Percentiles rank a stretch among this genome's conserved stretches.
Evolutionary conservation across 2,329 filamentous ascomycete genomes (phyloP).

Genomic region (Hymenoscyphus infarciens): DNA sequence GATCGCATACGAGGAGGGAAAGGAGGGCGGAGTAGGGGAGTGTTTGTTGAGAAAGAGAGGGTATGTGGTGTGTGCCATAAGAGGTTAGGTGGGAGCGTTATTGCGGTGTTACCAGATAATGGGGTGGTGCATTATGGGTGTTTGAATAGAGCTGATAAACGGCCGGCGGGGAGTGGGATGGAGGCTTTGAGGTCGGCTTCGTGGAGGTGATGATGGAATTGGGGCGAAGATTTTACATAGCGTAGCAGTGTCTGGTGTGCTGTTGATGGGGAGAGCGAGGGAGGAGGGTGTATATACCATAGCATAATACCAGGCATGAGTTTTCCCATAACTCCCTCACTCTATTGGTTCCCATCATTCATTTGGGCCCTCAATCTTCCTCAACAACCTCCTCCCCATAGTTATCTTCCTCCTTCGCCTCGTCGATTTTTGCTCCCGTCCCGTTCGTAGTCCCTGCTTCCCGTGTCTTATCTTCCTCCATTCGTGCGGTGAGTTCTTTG

Average conservation of each 20-base stretch:
- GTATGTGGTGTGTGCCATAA: slow-evolving; percentile 94
- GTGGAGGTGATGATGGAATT: slow-evolving; percentile 22
- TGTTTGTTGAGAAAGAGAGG: slow-evolving; percentile 81
- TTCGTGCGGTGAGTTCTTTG: slow-evolving; percentile 65
- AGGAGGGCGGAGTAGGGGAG: slow-evolving; percentile 59
- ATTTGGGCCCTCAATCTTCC: slow-evolving; percentile 49
- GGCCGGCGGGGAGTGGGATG: slow-evolving; percentile 22
- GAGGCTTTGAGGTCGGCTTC: slow-evolving; percentile 23
- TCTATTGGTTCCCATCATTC: slow-evolving; percentile 38
- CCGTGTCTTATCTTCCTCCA: slow-evolving; percentile 66
- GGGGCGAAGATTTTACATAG: slow-evolving; percentile 30
- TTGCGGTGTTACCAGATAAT: slow-evolving; percentile 83
- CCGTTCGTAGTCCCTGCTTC: slow-evolving; percentile 37
- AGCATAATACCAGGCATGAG: slow-evolving; percentile 12
- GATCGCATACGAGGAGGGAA: slow-evolving; percentile 54
- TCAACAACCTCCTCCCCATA: slow-evolving; percentile 80
- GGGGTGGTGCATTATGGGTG: slow-evolving; percentile 80
- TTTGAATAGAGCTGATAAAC: slow-evolving; percentile 49
- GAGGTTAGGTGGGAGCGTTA: slow-evolving; percentile 83
- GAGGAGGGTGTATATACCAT: slow-evolving; percentile 14
- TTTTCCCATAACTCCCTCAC: background rate
- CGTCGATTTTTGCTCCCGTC: slow-evolving; percentile 17
- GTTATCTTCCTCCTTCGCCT: slow-evolving; percentile 62
- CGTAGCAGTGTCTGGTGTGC: slow-evolving; percentile 17
- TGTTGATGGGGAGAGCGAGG: background rate